Conservation (phyloP, 306 rosid genomes). For the Neltuma alba region DNA sequence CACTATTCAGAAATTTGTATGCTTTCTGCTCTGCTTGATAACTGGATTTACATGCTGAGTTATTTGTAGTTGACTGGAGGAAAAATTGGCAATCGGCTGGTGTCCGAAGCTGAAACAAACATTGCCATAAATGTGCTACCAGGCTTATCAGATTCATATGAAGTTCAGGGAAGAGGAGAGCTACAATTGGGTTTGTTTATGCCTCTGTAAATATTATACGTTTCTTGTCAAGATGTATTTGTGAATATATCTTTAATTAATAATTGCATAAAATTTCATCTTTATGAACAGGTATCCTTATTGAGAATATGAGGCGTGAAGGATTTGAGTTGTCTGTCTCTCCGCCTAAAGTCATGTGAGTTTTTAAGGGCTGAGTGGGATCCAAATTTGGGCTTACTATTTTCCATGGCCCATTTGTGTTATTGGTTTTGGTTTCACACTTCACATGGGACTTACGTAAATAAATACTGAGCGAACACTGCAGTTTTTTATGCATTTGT, state of each 20-base stretch:
- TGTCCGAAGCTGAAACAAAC: constrained; percentile 97
- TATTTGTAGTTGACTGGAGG: constrained; percentile 86
- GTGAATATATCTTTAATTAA: constrained; percentile 5
- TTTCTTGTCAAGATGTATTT: constrained; percentile 23
- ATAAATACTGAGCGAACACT: constrained; percentile 26
- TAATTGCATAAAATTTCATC: constrained; percentile 31
- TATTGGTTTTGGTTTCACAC: constrained; percentile 13
- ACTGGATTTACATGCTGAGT: constrained; percentile 16
- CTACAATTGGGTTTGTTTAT: constrained; percentile 85
- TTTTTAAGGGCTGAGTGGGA: constrained; percentile 35
- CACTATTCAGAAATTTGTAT: not conserved
- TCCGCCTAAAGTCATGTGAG: constrained; percentile 99
- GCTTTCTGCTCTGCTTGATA: not conserved
- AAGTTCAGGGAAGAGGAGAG: constrained; percentile 99
- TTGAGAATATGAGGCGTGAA: constrained; percentile 99
- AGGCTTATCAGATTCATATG: constrained; percentile 86
- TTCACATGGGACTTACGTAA: constrained; percentile 17
- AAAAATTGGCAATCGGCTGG: constrained; percentile 80
- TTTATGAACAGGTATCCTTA: constrained; percentile 75
- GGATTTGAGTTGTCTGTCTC: constrained; percentile 96
- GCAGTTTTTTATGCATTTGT: constrained; percentile 25
- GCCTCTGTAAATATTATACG: constrained; percentile 30
- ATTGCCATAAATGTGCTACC: constrained; percentile 98
- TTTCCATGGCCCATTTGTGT: constrained; percentile 20
- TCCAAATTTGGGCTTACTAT: constrained; percentile 20